Evolutionary conservation across 2,329 filamentous ascomycete species (phyloP), one percentile per base, ranked within the genome.

Genomic region (Aspergillus brunneoviolaceus): DNA sequence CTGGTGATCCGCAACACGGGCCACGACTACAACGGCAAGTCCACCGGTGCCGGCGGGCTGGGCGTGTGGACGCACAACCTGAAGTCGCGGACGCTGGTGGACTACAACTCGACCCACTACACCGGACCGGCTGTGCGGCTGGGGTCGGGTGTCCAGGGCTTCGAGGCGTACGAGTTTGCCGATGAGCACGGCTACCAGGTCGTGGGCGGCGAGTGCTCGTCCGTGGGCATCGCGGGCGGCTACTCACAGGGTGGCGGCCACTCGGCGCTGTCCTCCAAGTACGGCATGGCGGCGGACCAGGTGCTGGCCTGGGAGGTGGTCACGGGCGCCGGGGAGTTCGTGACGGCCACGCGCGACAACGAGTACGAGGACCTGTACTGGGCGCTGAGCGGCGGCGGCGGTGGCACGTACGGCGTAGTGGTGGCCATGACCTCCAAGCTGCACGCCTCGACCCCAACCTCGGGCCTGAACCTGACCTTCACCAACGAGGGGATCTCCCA

Each of bases 41-140:
- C 83, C 0, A 86, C 85, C 0, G 88, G 87, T n/a, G 82, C 81
- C 23, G 86, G 86, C 1, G 78, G 66, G 2, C 61, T 76, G 31
- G 67, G 59, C 2, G 63, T 76, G 29, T 76, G 72, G 69, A 75
- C 65, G 27, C 73, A 74, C 48, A 55, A 74, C 49, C 64, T 75
- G 14, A 75, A 75, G 49, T 47, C 52, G 19, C 39, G 21, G 21
- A 53, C 51, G 6, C 33, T 53, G 16, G 23, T 53, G n/a, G 7
- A 16, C 51, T 47, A 45, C 51, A 45, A 16, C 6, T 45, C 39
- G 16, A 45, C 14, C 6, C 39, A 50, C 52, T 55, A 55, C 45
- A 48, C 47, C 14, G 51, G 33, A 65, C 31, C 53, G 54, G 64
- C 67, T 23, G 62, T 74, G 23, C 73, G 69, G 0, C 60, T 68